These are phyloP conservation scores for Xylaria sp. DNA, from an alignment of 2,329 filamentous ascomycete species.

Conservation along the genomic window DNA sequence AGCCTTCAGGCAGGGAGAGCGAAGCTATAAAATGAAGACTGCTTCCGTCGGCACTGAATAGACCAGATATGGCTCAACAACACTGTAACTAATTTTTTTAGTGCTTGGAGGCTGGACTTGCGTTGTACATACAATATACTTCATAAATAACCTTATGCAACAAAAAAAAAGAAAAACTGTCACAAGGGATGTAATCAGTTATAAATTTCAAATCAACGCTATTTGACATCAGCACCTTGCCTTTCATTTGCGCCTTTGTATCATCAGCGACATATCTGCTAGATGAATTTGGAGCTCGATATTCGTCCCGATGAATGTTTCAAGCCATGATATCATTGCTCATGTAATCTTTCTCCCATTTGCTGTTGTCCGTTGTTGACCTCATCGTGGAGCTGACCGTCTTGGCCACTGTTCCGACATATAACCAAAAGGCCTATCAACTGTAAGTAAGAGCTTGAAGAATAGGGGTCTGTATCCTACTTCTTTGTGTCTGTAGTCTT, in stretches of 20 bases:
- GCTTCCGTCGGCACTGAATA: background rate
- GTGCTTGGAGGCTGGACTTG: background rate
- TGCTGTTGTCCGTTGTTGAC: background rate
- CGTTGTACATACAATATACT: background rate
- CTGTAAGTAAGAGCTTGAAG: conserved; percentile 23
- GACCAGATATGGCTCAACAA: background rate
- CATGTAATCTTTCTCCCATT: background rate
- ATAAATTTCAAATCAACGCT: conserved; percentile 5
- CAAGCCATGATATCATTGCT: too few species aligned
- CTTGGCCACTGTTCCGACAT: conserved; percentile 47
- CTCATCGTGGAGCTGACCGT: conserved; percentile 46
- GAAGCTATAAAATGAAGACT: conserved; percentile 52
- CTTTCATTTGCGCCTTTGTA: background rate
- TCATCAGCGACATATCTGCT: background rate
- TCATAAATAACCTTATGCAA: background rate
- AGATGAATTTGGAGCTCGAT: background rate
- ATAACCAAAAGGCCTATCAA: conserved; percentile 47
- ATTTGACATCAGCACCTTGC: background rate
- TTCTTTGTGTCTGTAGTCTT: conserved; percentile 40
- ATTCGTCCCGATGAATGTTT: background rate
- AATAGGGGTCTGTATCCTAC: conserved; percentile 34
- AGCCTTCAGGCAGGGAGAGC: conserved; percentile 56
- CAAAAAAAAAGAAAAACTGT: background rate
- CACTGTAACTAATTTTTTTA: background rate
- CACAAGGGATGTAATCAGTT: background rate